These are phyloP conservation scores for Epithemia pelagica DNA, from an alignment of 108 stramenopile genomes.

Conservation along the genomic window DNA sequence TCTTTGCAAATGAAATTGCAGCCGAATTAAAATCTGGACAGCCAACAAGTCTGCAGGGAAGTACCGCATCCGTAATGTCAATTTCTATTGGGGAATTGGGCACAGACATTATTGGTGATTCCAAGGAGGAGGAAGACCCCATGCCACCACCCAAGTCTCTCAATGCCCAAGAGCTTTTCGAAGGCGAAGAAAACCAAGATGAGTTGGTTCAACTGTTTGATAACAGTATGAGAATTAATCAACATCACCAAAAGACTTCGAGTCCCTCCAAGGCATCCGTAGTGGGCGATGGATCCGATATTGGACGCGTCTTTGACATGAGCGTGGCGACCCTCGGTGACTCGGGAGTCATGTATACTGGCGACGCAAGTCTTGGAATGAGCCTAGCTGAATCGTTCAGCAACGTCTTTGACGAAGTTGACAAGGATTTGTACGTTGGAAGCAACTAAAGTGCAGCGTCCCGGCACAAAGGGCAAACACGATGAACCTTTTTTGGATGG, in stretches of 20 bases:
- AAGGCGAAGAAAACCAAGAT: neutral
- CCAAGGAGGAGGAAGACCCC: neutral
- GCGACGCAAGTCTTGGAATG: slow-evolving; percentile 16
- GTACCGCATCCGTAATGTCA: neutral
- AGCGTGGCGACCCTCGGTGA: slow-evolving; percentile 17
- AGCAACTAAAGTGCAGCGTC: neutral
- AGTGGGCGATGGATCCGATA: slow-evolving; percentile 25
- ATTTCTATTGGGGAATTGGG: neutral
- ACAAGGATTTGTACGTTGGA: slow-evolving; percentile 11
- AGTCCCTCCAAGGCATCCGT: neutral
- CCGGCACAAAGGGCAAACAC: too few relatives aligned
- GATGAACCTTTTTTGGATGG: too few relatives aligned
- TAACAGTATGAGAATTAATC: slow-evolving; percentile 10
- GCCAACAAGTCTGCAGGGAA: neutral
- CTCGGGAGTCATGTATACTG: slow-evolving; percentile 11
- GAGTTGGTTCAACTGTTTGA: neutral
- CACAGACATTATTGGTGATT: neutral
- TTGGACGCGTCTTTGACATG: slow-evolving; percentile 9
- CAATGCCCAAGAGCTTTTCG: neutral
- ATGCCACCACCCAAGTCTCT: slow-evolving; percentile 1
- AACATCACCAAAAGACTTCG: slow-evolving; percentile 1
- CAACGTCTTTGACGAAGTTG: slow-evolving; percentile 29
- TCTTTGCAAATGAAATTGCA: neutral
- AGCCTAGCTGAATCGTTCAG: slow-evolving; percentile 11
- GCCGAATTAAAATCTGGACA: neutral